These are phyloP conservation scores for Schizosaccharomyces osmophilus DNA, from an alignment of 805 yeast species.

Conservation along the genomic window DNA sequence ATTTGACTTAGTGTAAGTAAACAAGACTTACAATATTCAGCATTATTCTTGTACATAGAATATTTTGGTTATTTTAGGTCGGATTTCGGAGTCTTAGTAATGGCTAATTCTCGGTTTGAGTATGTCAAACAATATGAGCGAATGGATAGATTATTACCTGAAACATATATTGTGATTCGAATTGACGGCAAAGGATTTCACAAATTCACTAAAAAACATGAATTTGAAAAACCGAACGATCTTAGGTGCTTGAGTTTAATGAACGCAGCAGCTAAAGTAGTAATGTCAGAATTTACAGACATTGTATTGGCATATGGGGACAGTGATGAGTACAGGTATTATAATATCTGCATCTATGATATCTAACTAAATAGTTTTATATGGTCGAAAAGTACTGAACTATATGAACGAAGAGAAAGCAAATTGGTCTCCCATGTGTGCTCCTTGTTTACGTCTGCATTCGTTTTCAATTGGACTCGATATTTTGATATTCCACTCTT, in stretches of 20 bases:
- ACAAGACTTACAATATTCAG: background rate
- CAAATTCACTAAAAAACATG: conserved; percentile 40
- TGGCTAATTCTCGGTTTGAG: conserved; percentile 70
- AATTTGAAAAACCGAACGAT: conserved; percentile 77
- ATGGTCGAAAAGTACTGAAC: background rate
- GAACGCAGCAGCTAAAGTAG: conserved; percentile 52
- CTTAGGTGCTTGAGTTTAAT: conserved; percentile 46
- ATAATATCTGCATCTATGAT: background rate
- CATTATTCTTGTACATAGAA: too few relatives aligned
- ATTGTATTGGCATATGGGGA: conserved; percentile 73
- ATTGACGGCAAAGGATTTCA: conserved; percentile 92
- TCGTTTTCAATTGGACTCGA: conserved; percentile 40
- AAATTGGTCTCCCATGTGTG: conserved; percentile 66
- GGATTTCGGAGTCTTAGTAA: background rate
- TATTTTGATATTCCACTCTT: conserved; percentile 16
- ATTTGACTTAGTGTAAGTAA: background rate
- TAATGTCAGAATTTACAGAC: conserved; percentile 45
- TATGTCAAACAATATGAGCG: conserved; percentile 66
- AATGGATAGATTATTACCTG: conserved; percentile 48
- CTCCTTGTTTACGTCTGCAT: conserved; percentile 55
- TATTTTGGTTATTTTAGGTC: background rate
- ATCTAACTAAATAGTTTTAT: background rate
- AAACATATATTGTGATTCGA: conserved; percentile 58
- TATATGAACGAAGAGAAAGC: conserved; percentile 12
- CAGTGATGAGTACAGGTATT: conserved; percentile 50